Base-by-base conservation (phyloP, 257 asterid genomes). In the Forsythia suspensa region DNA sequence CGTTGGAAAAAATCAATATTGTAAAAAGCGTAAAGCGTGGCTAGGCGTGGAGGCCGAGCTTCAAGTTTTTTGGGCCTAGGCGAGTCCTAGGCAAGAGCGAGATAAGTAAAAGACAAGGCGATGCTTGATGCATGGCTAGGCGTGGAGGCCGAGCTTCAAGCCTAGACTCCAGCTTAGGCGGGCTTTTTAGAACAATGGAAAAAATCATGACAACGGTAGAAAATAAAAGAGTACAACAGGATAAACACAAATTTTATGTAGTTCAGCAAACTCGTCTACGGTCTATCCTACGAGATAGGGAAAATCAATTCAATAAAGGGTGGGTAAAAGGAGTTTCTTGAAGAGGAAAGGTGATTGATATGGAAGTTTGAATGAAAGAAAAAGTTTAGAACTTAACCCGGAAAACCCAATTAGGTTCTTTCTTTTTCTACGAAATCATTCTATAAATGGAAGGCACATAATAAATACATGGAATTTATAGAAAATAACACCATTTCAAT, bases 391-490 rank as follows among this genome's bases (percentile, higher is more conserved):
- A 59, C 65, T 76, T 40, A 76, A 74, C 80, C 66, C 63, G 68
- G 68, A 55, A 57, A 65, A 69, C 38, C 72, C 71, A 75, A 78
- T 21, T 41, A 59, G 11, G 9, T 29, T 72, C 70, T 43, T 55
- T 61, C 40, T 21, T 7, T 48, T 4, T 2, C 11, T 9, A 70
- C n/a, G 43, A 61, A 73, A 10, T 40, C 78, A 24, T 85, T 76
- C 86, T 79, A 78, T 80, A 82, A n/a, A n/a, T n/a, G n/a, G n/a
- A 82, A 85, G 80, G 80, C n/a, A 1, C 59, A 16, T 21, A n/a
- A 21, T 29, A 61, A 75, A 43, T n/a, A 41, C 16, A 61, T 29
- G 61, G 57, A 34, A 39, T 70, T 51, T 73, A 52, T 83, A 69
- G 12, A 72, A 61, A 29, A 51, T 41, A 42, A 68, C 39, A 36